These are phyloP conservation scores for Coffea canephora DNA, from an alignment of 257 asterid species.

Conservation along the genomic window DNA sequence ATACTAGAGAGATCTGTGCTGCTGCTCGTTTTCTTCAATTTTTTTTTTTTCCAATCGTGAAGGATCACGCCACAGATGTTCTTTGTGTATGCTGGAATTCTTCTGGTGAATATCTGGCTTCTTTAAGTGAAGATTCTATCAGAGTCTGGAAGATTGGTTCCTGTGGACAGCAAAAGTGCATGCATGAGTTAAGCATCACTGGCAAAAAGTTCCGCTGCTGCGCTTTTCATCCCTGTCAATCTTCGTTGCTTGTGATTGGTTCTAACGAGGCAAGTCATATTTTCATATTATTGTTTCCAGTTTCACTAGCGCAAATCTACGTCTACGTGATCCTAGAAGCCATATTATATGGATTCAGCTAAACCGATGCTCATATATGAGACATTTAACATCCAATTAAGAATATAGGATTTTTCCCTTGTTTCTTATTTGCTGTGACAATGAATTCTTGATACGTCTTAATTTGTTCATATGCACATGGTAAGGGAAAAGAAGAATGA, in stretches of 20 bases:
- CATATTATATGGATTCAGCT: background rate
- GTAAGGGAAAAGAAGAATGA: background rate
- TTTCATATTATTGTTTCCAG: background rate
- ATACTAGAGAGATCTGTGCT: background rate
- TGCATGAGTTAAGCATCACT: slow-evolving; percentile 29
- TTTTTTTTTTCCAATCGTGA: background rate
- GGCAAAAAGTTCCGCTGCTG: slow-evolving; percentile 34
- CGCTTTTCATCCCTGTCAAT: slow-evolving; percentile 28
- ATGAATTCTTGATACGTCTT: background rate
- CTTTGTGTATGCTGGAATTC: slow-evolving; percentile 38
- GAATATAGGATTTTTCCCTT: too few relatives aligned
- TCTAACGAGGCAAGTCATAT: slow-evolving; percentile 26
- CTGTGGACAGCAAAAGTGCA: slow-evolving; percentile 25
- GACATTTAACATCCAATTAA: background rate
- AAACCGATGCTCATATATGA: background rate
- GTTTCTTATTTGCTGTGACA: background rate
- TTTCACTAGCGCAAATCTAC: background rate
- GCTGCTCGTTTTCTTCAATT: background rate
- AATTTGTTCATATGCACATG: too few relatives aligned
- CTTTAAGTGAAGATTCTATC: slow-evolving; percentile 35
- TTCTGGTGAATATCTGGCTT: slow-evolving; percentile 36
- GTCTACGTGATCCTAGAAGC: background rate
- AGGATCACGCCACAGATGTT: slow-evolving; percentile 33
- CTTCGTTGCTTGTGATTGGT: slow-evolving; percentile 32
- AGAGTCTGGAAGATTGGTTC: slow-evolving; percentile 39